Evolutionary conservation across 2,329 filamentous ascomycete species (phyloP).

Genomic region (Boeremia lycopersici): DNA sequence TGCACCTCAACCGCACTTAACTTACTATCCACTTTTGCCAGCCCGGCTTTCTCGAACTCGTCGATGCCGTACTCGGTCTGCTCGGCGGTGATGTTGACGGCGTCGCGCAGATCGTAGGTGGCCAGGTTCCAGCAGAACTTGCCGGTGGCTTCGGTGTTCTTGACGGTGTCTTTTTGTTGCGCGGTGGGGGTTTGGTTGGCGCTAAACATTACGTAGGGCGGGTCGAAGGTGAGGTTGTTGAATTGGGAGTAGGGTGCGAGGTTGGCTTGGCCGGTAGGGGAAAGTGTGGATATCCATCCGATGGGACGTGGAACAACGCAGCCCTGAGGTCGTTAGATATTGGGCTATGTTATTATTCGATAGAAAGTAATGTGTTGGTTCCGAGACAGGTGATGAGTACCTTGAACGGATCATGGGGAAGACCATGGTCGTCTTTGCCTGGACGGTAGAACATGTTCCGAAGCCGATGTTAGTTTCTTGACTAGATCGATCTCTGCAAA

Average conservation of each 20-base stretch:
- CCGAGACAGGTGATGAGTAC: conserved; percentile 28
- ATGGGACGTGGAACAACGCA: conserved; percentile 67
- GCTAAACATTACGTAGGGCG: conserved; percentile 67
- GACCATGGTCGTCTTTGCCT: conserved; percentile 58
- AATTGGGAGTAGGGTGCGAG: conserved; percentile 67
- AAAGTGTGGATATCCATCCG: conserved; percentile 66
- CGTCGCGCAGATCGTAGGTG: conserved; percentile 61
- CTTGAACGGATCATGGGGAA: conserved; percentile 63
- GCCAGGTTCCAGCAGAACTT: conserved; percentile 66
- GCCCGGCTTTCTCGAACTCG: conserved; percentile 58
- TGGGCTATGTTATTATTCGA: not conserved
- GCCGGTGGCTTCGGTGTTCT: conserved; percentile 62
- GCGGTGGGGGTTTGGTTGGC: conserved; percentile 59
- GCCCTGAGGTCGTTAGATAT: conserved; percentile 41
- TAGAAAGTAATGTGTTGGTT: not conserved
- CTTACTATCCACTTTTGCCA: conserved; percentile 56
- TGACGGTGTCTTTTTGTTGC: conserved; percentile 62
- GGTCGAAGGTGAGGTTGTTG: conserved; percentile 68
- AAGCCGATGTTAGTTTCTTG: not conserved
- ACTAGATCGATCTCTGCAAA: too few relatives aligned
- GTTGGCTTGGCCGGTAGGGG: conserved; percentile 56
- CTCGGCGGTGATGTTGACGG: conserved; percentile 62
- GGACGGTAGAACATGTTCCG: conserved; percentile 59
- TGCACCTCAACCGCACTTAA: conserved; percentile 39
- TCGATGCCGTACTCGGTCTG: conserved; percentile 57